phyloP scores from a whole-genome alignment of 78 protist genomes.

The Tieghemostelium lacteum region DNA sequence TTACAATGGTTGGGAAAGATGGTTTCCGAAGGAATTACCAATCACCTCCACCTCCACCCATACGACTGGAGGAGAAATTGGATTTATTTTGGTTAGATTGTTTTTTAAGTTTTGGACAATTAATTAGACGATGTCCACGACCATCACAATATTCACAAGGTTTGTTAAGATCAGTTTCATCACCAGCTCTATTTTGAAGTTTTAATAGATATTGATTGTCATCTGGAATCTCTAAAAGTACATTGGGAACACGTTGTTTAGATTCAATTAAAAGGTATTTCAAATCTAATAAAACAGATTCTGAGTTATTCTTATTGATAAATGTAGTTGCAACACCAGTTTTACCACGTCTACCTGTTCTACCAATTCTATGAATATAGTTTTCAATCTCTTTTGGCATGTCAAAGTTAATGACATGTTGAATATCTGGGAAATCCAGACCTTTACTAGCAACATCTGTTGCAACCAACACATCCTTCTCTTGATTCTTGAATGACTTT shows the following conservation, averaged over 20 bases:
- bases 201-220: constrained; percentile 27
- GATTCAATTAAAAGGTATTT: constrained; percentile 97
- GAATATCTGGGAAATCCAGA: constrained; percentile 95
- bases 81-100: constrained; percentile 32
- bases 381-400: constrained; percentile 97
- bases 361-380: constrained; percentile 95
- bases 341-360: constrained; percentile 98
- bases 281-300: constrained; percentile 94
- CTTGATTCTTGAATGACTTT: constrained; percentile 81
- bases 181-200: constrained; percentile 9
- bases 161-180: neutral
- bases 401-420: constrained; percentile 97
- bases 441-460: constrained; percentile 95
- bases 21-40: too few species aligned
- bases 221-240: constrained; percentile 46
- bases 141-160: constrained; percentile 97
- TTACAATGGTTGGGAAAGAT: too few species aligned
- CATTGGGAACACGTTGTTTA: constrained; percentile 86
- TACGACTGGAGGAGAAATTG: neutral
- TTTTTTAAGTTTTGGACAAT: constrained; percentile 90
- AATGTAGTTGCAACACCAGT: constrained; percentile 95
- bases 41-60: constrained; percentile 49
- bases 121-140: constrained; percentile 94
- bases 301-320: constrained; percentile 78
- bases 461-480: constrained; percentile 95